Evolutionary conservation across 352 stramenopile species (phyloP).

Genomic region (Phytopythium cucurbitacearum): DNA sequence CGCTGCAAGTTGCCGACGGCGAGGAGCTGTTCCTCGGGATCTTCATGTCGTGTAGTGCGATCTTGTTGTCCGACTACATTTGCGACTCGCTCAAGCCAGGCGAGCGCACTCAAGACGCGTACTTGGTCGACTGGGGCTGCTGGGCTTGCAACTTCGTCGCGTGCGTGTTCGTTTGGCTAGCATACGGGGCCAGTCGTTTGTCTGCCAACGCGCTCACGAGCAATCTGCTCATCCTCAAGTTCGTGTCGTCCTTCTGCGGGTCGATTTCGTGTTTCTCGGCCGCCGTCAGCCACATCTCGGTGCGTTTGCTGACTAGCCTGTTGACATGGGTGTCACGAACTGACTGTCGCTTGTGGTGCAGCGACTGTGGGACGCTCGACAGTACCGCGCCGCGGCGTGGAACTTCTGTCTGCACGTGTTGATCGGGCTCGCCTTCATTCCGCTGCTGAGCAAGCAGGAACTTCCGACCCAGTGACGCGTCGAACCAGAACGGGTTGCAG

Average conservation of each 20-base stretch:
- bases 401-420: conserved; percentile 46
- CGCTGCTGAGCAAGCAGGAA: conserved; percentile 60
- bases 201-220: conserved; percentile 33
- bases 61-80: conserved; percentile 51
- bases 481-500: not conserved
- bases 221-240: conserved; percentile 65
- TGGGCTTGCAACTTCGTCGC: conserved; percentile 53
- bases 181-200: conserved; percentile 48
- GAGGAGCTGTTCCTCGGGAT: conserved; percentile 67
- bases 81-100: conserved; percentile 13
- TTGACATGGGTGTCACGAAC: not conserved
- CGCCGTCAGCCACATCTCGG: conserved; percentile 45
- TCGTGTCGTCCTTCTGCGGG: conserved; percentile 75
- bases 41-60: conserved; percentile 65
- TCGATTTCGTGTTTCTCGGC: conserved; percentile 65
- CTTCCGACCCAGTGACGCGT: not conserved
- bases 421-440: conserved; percentile 49
- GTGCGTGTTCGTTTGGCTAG: conserved; percentile 36
- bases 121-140: conserved; percentile 52
- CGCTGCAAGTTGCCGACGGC: conserved; percentile 51
- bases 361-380: conserved; percentile 41
- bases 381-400: conserved; percentile 40
- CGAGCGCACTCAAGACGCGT: not conserved
- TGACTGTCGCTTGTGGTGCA: conserved; percentile 11
- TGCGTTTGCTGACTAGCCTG: conserved; percentile 9